phyloP scores from a whole-genome alignment of 2,329 filamentous ascomycete species.

The Botrytis elliptica region DNA sequence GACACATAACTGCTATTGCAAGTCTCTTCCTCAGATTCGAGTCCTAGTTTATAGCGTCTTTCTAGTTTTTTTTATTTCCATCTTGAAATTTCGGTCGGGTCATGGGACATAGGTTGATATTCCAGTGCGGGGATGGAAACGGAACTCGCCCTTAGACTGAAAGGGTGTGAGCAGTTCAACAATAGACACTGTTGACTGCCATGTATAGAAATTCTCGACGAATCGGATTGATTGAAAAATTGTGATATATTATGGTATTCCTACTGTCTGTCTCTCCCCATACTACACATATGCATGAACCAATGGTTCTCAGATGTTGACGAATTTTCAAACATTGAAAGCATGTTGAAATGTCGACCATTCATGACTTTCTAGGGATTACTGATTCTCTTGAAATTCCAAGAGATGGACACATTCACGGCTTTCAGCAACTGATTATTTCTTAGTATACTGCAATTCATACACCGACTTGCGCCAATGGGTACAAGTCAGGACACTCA shows the following conservation, averaged over 20 bases:
- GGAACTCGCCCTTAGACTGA: background rate
- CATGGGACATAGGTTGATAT: background rate
- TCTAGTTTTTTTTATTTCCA: background rate
- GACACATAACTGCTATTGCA: background rate
- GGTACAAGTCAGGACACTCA: background rate
- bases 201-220: background rate
- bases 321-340: background rate
- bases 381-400: background rate
- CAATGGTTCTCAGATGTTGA: background rate
- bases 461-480: background rate
- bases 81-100: background rate
- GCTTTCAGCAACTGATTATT: background rate
- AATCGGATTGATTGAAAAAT: background rate
- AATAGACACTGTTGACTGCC: background rate
- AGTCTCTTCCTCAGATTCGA: background rate
- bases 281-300: background rate
- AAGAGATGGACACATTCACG: background rate
- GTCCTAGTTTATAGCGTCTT: background rate
- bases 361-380: background rate
- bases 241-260: background rate
- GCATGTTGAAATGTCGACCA: background rate
- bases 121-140: background rate
- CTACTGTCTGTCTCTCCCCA: background rate
- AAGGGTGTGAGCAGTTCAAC: background rate
- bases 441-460: background rate